Conservation (phyloP, 495 filamentous ascomycete species). For the Letharia lupina region DNA sequence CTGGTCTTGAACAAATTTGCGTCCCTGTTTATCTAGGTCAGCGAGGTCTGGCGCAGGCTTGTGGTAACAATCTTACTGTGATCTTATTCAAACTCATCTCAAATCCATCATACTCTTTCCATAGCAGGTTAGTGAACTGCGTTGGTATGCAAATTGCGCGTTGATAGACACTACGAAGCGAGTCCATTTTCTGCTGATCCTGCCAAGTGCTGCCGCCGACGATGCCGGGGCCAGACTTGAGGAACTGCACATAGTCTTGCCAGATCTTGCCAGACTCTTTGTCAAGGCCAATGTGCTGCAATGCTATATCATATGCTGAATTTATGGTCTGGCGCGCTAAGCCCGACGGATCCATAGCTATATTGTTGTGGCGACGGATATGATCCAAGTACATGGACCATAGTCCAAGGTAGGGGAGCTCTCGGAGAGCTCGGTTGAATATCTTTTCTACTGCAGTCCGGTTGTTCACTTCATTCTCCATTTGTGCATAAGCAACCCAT, state of each 20-base stretch:
- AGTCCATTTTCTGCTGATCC: conserved; percentile 95
- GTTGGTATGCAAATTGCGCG: conserved; percentile 78
- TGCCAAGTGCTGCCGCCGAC: conserved; percentile 85
- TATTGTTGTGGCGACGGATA: conserved; percentile 79
- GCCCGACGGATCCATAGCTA: conserved; percentile 70
- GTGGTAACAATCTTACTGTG: conserved; percentile 45
- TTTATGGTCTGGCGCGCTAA: conserved; percentile 65
- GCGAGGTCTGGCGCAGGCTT: conserved; percentile 3
- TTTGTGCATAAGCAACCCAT: conserved; percentile 75
- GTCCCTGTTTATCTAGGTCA: conserved; percentile 49
- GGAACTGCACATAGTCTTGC: conserved; percentile 86
- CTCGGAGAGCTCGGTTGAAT: conserved; percentile 64
- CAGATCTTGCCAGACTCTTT: conserved; percentile 85
- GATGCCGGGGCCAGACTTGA: conserved; percentile 74
- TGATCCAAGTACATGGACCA: conserved; percentile 96
- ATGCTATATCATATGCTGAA: conserved; percentile 81
- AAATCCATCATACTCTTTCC: conserved; percentile 96
- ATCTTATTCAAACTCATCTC: conserved; percentile 88
- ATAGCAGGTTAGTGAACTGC: conserved; percentile 66
- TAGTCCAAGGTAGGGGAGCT: conserved; percentile 68
- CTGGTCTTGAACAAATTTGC: conserved; percentile 85
- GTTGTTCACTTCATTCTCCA: conserved; percentile 80
- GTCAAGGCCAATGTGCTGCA: conserved; percentile 85
- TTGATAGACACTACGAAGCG: conserved; percentile 83
- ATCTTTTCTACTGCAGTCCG: conserved; percentile 69